Percentiles rank a stretch among this genome's conserved stretches.
Evolutionary conservation across 768 basidiomycete species (phyloP).

Genomic region (Naganishia randhawae): DNA sequence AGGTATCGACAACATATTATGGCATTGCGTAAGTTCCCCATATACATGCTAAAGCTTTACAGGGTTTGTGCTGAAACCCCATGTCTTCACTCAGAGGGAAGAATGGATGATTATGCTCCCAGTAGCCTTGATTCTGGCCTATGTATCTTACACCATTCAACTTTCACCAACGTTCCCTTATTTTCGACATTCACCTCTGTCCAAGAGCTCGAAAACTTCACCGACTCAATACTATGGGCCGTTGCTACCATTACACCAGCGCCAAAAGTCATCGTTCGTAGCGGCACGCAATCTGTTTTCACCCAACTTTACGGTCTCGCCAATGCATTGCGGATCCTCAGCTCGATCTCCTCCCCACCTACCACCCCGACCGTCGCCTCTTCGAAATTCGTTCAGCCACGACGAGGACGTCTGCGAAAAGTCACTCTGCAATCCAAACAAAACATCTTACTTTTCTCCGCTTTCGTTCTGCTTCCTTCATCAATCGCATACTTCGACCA

Average conservation of each 20-base stretch:
- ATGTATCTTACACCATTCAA: slow-evolving; percentile 12
- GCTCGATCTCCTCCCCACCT: background rate
- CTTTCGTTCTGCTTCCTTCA: background rate
- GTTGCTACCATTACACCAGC: slow-evolving; percentile 4
- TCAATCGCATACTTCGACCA: background rate
- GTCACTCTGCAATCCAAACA: background rate
- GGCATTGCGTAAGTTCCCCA: slow-evolving; percentile 11
- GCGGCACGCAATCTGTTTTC: background rate
- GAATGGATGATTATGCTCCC: slow-evolving; percentile 11
- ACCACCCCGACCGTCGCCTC: slow-evolving; percentile 2
- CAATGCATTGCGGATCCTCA: background rate
- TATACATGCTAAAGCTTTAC: background rate
- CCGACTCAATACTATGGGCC: background rate
- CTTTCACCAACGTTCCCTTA: slow-evolving; percentile 3
- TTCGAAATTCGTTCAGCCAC: slow-evolving; percentile 4
- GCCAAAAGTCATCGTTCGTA: background rate
- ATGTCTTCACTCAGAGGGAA: background rate
- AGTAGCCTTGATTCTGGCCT: slow-evolving; percentile 3
- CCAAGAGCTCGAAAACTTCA: background rate
- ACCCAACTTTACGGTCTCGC: slow-evolving; percentile 4
- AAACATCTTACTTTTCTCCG: slow-evolving; percentile 4
- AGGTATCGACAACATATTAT: background rate
- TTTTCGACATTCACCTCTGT: background rate
- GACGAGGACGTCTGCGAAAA: background rate
- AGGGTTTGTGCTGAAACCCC: background rate